Base-by-base conservation (phyloP, 1,284 basidiomycete genomes). In the Tetrapyrgos nigripes region DNA sequence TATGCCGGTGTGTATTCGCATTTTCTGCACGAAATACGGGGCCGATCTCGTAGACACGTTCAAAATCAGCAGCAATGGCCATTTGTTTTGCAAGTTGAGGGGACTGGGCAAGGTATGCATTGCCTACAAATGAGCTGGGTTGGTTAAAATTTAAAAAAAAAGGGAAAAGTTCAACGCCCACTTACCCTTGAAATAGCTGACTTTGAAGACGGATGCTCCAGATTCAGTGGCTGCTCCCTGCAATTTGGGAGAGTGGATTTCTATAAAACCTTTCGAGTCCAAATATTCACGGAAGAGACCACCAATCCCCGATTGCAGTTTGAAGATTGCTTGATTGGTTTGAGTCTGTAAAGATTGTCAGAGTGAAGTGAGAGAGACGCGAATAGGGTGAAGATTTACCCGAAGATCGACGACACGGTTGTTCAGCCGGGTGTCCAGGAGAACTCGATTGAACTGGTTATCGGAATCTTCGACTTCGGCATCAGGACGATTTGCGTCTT, bases 21-120 rank as follows among this genome's bases (percentile, higher is more conserved):
- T 98, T 89, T 76, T 99, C 97, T n/a, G 97, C 97, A 64, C 97
- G 93, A 83, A 99, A 99, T 51, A 98, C 96, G 58, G 89, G 88
- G 0, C 91, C 97, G 63, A 99, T 96, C 78, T 99, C 97, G 76
- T 97, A 99, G 4, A 99, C 97, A 45, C 94, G 86, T 72, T 97
- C 97, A 74, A 99, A 96, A 79, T 99, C 97, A 61, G 95, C 95
- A 33, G 97, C 94, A 67, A 99, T 99, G 60, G 93, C 94, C 97
- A 99, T 99, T 78, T 99, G 97, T 78, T 99, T 99, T 50, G 94
- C 94, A 14, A 99, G 83, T 75, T 99, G 97, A 45, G 97, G 97
- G 50, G 91, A 94, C 76, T 99, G 97, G 6, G 97, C 97, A 27
- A 99, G 85, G 82, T 87, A 99, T 1, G 97, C 97, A 64, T 79